Base-by-base conservation (phyloP, 352 stramenopile genomes). In the Pythium scleroteichum region DNA sequence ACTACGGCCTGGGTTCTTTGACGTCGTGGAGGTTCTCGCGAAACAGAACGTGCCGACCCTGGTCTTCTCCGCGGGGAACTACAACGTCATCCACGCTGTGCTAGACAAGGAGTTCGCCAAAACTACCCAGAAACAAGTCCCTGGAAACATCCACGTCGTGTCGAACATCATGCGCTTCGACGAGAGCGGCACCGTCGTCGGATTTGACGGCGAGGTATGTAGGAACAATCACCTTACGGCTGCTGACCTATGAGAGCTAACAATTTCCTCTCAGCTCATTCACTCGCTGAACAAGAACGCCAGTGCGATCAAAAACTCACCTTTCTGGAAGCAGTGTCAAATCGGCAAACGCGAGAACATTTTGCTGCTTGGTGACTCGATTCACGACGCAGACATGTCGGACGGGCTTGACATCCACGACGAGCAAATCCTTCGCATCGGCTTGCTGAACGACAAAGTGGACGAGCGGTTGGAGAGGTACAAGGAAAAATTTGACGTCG, bases 101-200 rank as follows among this genome's bases (percentile, higher is more conserved):
- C 71, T 94, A 29, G 47, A 81, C 46, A 87, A 88, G 42, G 77
- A 87, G 48, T 89, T 78, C 56, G 76, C 73, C 8, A 75, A 71
- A 49, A 74, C 67, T 8, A 7, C 45, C 27, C 47, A 29, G 2
- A 60, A 72, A n/a, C 69, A 29, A 4, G 62, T 72, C 2, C 74
- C 74, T 3, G 59, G 59, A n/a, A 94, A 94, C 55, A 69, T 94
- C 26, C 85, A 94, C 61, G 80, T 94, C 4, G 62, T 94, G 19
- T 90, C 82, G 54, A 94, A 94, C 68, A 85, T 94, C 61, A 94
- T 94, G 85, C 48, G 44, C 14, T 94, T 91, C 53, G 72, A 91
- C 27, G 66, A 75, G 16, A 50, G 56, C 14, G 82, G 75, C 6
- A 65, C 64, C 20, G 46, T 84, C 47, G 42, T 73, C 4, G 78